Percentiles rank a stretch among this genome's conserved stretches.
phyloP scores from a whole-genome alignment of 441 rosid species.

The Geranium incanum region DNA sequence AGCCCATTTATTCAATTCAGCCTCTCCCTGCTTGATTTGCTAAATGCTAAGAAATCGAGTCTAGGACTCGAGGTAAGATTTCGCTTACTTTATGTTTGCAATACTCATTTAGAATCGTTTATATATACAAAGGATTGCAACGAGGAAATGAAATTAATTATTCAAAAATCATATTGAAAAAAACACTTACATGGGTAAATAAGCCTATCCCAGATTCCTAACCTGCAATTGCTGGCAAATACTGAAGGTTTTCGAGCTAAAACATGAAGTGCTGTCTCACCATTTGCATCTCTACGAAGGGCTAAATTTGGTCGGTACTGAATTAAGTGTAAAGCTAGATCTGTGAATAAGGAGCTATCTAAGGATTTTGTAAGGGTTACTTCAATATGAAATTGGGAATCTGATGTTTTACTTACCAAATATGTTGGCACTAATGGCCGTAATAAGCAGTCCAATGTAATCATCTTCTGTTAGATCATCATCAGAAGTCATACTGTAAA shows the following conservation, averaged over 20 bases:
- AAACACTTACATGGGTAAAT: not conserved
- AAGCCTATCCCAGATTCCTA: not conserved
- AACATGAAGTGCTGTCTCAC: constrained; percentile 15
- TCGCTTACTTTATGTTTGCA: not conserved
- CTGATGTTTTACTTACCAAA: constrained; percentile 1
- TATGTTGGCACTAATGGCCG: constrained; percentile 23
- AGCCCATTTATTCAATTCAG: not conserved
- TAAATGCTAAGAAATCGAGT: not conserved
- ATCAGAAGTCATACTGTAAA: constrained; percentile 26
- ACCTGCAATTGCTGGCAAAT: not conserved
- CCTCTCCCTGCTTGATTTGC: not conserved
- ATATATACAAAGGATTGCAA: not conserved
- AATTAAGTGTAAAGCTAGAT: constrained; percentile 1
- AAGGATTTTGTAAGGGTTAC: not conserved
- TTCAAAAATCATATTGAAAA: not conserved
- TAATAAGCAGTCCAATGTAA: constrained; percentile 27
- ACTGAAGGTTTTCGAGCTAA: constrained; percentile 15
- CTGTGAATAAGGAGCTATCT: not conserved
- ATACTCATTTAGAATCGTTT: not conserved
- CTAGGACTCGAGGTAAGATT: not conserved
- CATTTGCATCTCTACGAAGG: constrained; percentile 4
- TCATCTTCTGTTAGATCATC: constrained; percentile 31
- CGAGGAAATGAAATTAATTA: not conserved
- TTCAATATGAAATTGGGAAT: not conserved
- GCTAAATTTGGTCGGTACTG: not conserved